Base-by-base conservation (phyloP, 768 basidiomycete genomes). In the Gymnopilus junonius region DNA sequence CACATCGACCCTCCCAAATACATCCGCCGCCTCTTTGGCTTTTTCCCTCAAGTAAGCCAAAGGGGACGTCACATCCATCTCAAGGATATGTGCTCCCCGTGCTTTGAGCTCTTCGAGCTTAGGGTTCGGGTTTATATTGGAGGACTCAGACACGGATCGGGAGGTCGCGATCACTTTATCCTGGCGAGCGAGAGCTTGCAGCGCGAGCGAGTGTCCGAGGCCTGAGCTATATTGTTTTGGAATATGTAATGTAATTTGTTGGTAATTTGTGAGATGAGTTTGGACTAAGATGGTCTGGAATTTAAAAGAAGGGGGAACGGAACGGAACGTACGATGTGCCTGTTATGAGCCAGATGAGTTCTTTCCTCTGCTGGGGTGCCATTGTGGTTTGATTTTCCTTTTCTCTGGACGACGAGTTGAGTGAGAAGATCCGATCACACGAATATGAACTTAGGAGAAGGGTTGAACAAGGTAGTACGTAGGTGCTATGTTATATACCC, bases 71-170 rank as follows among this genome's bases (percentile, higher is more conserved):
- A 78, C 77, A 51, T 79, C 78, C 17, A 79, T 64, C 53, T 80
- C 77, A 0, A 83, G 57, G 2, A 76, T 65, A 53, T 75, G 73
- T n/a, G 81, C 83, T 7, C 80, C 81, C 11, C 68, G 55, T 6
- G 66, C 58, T 59, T 76, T 75, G 21, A 84, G 72, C 27, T 78
- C 75, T 1, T 74, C 70, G 27, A 80, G 74, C 50, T 77, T 77
- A 39, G 75, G 66, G n/a, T n/a, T n/a, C n/a, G n/a, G n/a, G n/a
- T n/a, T 77, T 8, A 64, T 71, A 5, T 79, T 82, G 2, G 82
- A 82, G 54, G 83, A 81, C 11, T 83, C 83, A 29, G 77, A 77
- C 60, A 84, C 83, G 12, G 80, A 80, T 5, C 40, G 40, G n/a
- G 40, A 17, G 7, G 48, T 51, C 0, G 48, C 48, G 29, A 51